Evolutionary conservation across 2,329 filamentous ascomycete species (phyloP).

Genomic region (Moelleriella libera): DNA sequence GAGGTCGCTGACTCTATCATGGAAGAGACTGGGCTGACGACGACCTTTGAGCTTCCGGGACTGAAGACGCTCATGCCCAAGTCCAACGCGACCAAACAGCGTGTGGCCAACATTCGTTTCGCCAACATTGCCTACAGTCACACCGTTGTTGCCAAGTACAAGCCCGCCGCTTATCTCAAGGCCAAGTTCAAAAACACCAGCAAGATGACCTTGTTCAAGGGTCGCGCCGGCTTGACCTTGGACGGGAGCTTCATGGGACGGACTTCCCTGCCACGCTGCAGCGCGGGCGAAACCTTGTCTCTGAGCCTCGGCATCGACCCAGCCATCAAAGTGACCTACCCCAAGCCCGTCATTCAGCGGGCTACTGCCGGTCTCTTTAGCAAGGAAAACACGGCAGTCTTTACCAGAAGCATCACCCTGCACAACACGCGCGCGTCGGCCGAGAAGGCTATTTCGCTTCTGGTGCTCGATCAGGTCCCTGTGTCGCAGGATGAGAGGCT

Average conservation of each 20-base stretch:
- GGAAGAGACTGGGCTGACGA: constrained; percentile 40
- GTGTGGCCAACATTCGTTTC: constrained; percentile 36
- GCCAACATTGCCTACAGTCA: constrained; percentile 33
- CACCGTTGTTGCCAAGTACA: constrained; percentile 41
- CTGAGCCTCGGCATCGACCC: constrained; percentile 43
- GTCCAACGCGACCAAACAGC: constrained; percentile 33
- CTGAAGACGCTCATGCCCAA: constrained; percentile 35
- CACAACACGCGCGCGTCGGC: constrained; percentile 28
- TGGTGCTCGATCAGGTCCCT: constrained; percentile 42
- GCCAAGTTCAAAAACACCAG: constrained; percentile 36
- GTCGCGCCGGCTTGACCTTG: constrained; percentile 37
- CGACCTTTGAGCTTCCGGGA: constrained; percentile 41
- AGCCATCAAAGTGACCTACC: constrained; percentile 35
- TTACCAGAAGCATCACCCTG: constrained; percentile 29
- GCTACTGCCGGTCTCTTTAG: constrained; percentile 32
- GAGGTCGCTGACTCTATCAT: constrained; percentile 25
- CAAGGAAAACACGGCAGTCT: constrained; percentile 33
- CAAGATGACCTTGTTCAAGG: constrained; percentile 35
- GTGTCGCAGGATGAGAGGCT: constrained; percentile 42
- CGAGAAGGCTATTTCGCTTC: constrained; percentile 24
- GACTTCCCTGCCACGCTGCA: constrained; percentile 35
- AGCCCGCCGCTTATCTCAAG: constrained; percentile 39
- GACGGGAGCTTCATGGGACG: constrained; percentile 44
- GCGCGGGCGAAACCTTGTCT: constrained; percentile 33
- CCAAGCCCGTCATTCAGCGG: constrained; percentile 35